phyloP scores from a whole-genome alignment of 129 eudicot genomes.

The Helichrysum umbraculigerum region DNA sequence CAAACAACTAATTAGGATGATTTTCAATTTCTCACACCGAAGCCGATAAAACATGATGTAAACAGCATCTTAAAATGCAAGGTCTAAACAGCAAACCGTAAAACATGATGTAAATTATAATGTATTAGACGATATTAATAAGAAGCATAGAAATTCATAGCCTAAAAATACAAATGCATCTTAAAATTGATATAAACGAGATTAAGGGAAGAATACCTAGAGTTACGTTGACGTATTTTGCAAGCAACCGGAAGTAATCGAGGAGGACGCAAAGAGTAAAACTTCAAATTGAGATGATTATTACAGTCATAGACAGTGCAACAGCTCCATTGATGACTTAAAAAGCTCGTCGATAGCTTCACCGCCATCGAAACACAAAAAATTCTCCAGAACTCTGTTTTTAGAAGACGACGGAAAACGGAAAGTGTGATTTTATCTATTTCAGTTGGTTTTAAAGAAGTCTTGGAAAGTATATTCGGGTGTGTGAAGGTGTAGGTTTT shows the following conservation, averaged over 20 bases:
- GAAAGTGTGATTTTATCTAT: conserved; percentile 21
- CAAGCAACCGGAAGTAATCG: conserved; percentile 50
- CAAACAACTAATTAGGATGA: neutral
- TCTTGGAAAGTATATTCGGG: neutral
- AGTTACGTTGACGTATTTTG: conserved; percentile 62
- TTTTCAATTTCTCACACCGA: neutral
- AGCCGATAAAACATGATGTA: neutral
- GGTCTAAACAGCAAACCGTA: neutral
- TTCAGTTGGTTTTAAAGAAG: conserved; percentile 36
- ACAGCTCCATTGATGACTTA: conserved; percentile 49
- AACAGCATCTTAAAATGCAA: too few relatives aligned
- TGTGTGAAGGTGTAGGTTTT: neutral
- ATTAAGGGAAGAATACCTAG: conserved; percentile 42
- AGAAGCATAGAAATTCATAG: neutral
- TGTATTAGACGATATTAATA: neutral
- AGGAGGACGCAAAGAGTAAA: conserved; percentile 44
- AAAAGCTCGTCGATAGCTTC: conserved; percentile 54
- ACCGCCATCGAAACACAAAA: conserved; percentile 52
- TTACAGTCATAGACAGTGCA: conserved; percentile 22
- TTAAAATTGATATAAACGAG: neutral
- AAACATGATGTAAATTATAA: neutral
- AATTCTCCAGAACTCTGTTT: neutral
- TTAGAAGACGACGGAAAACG: neutral
- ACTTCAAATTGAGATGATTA: conserved; percentile 36
- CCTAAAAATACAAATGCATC: neutral